These are phyloP conservation scores for Candida ficus DNA, from an alignment of 805 yeast species.

Conservation along the genomic window DNA sequence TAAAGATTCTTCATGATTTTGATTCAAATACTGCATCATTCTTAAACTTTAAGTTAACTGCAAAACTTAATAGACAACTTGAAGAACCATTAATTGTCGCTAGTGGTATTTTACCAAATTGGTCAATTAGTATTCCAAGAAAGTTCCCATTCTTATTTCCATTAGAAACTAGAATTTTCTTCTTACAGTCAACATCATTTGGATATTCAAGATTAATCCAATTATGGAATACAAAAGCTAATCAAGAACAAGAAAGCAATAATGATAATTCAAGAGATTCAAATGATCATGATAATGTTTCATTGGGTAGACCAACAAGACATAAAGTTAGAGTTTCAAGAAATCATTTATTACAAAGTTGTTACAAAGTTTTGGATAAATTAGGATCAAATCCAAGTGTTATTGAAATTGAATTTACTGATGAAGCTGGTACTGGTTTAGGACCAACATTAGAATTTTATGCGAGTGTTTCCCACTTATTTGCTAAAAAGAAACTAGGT, in stretches of 20 bases:
- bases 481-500: conserved; percentile 46
- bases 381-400: conserved; percentile 79
- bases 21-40: conserved; percentile 32
- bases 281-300: conserved; percentile 3
- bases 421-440: conserved; percentile 92
- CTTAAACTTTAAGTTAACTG: conserved; percentile 75
- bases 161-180: conserved; percentile 69
- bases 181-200: conserved; percentile 82
- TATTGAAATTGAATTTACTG: conserved; percentile 80
- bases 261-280: conserved; percentile 25
- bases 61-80: conserved; percentile 78
- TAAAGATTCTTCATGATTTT: conserved; percentile 41
- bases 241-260: conserved; percentile 33
- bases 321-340: conserved; percentile 79
- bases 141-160: conserved; percentile 82
- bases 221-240: conserved; percentile 60
- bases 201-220: conserved; percentile 83
- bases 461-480: conserved; percentile 72
- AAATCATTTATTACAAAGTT: conserved; percentile 64
- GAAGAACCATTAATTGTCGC: conserved; percentile 89
- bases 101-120: conserved; percentile 77
- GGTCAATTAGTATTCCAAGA: conserved; percentile 74
- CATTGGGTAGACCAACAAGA: conserved; percentile 70
- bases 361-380: conserved; percentile 67
- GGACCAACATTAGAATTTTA: conserved; percentile 97